Evolutionary conservation across 2,329 filamentous ascomycete species (phyloP).

Genomic region (Cercospora sesami): DNA sequence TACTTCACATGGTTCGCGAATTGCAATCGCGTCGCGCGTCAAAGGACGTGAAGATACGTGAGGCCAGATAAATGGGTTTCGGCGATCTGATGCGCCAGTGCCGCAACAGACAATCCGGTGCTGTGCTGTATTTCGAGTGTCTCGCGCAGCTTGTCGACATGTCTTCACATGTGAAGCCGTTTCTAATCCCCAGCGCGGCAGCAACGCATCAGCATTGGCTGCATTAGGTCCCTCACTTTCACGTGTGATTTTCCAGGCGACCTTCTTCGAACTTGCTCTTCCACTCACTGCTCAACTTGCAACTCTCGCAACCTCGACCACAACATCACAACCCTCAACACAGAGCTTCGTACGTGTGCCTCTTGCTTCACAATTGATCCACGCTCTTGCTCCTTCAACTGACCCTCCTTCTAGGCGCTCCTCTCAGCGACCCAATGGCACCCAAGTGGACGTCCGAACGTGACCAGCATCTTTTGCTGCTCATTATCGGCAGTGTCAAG

Average conservation of each 20-base stretch:
- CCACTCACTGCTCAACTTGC: neutral
- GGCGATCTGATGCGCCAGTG: neutral
- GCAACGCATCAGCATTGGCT: neutral
- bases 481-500: conserved; percentile 26
- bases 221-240: neutral
- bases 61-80: neutral
- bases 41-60: conserved; percentile 8
- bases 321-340: neutral
- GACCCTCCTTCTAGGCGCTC: neutral
- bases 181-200: neutral
- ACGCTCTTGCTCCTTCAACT: neutral
- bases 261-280: neutral
- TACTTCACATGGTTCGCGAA: conserved; percentile 3
- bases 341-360: neutral
- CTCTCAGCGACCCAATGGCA: conserved; percentile 22
- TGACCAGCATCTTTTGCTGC: conserved; percentile 32
- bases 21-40: conserved; percentile 1
- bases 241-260: neutral
- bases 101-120: neutral
- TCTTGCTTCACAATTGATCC: neutral
- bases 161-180: neutral
- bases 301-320: neutral
- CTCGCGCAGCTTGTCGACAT: neutral
- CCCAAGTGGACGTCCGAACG: conserved; percentile 29
- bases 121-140: neutral